Percentiles rank a stretch among this genome's conserved stretches.
phyloP scores from a whole-genome alignment of 164 flowering plant genomes.

The Cinnamomum chago region DNA sequence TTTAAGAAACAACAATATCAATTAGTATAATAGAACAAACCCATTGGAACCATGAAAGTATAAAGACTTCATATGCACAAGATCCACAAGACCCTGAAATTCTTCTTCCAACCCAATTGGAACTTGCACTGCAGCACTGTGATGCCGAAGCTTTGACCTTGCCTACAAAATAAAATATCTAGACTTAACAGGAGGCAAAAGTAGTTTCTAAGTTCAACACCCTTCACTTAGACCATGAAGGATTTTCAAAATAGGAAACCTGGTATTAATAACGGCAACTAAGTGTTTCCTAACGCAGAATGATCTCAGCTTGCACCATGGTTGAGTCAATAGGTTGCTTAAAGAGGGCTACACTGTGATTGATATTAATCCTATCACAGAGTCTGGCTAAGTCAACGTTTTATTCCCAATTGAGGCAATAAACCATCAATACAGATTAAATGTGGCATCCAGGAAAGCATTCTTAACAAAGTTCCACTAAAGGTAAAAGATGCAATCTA shows the following conservation, averaged over 20 bases:
- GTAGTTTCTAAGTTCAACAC: background rate
- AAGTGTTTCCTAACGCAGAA: no score
- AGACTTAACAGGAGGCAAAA: background rate
- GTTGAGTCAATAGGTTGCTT: background rate
- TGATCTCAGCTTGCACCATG: no score
- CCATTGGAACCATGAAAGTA: constrained; percentile 90
- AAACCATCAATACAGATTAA: background rate
- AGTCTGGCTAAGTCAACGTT: background rate
- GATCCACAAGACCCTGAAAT: constrained; percentile 91
- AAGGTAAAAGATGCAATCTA: no score
- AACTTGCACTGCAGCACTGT: constrained; percentile 98
- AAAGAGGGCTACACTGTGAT: background rate
- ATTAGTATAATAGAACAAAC: constrained; percentile 37
- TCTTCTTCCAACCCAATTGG: constrained; percentile 97
- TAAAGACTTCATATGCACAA: constrained; percentile 79
- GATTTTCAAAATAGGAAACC: background rate
- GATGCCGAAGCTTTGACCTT: constrained; percentile 92
- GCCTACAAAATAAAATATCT: constrained; percentile 41
- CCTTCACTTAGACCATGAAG: background rate
- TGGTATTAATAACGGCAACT: no score
- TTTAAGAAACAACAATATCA: background rate
- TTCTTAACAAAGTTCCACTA: no score
- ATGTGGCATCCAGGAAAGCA: no score
- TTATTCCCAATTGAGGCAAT: background rate
- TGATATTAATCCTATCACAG: no score